Evolutionary conservation across 2,329 filamentous ascomycete species (phyloP), one percentile per base, ranked within the genome.

Genomic region (Aspergillus awamori): DNA sequence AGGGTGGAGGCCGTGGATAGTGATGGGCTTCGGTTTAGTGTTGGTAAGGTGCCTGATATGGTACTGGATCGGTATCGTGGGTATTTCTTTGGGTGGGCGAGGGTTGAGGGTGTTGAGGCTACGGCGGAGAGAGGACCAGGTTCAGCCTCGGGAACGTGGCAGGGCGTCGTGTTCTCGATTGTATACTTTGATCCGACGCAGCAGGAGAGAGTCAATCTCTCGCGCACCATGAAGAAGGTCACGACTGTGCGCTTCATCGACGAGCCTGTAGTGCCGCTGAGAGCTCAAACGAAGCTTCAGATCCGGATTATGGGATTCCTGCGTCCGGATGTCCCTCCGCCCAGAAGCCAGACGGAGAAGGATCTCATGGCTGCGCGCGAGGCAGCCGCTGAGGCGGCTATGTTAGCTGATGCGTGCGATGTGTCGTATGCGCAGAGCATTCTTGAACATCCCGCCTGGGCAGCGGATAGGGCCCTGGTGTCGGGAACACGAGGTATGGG

Each of bases 41-140:
- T 90, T 2, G 67, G 68, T 0, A 81, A 79, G 8, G 77, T 89
- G 0, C 78, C 84, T 0, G 82, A 83, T 26, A 79, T 84, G 36
- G 71, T 89, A 43, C 77, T 80, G 22, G 75, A 84, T 63, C 81
- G 83, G 3, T 78, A 90, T 53, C 76, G 79, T 11, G 89, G 88
- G 0, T 81, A 88, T 6, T 91, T 88, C 67, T 86, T 88, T 41
- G 87, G 86, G 3, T 91, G 88, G 88, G 84, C 82, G 0, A 75
- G 81, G 0, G 74, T 77, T 0, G 70, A 72, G 0, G 72, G 76
- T 5, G 28, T 22, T 47, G 52, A 30, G 8, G 8, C 49, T 15
- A 15, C 49, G 22, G n/a, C 57, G 15, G 70, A 67, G 0, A 63
- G 17, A n/a, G 41, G 41, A 1, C 41, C 41, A 3, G 41, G 17